These are phyloP conservation scores for Ramularia endophylla DNA, from an alignment of 2,329 filamentous ascomycete species.

Conservation along the genomic window DNA sequence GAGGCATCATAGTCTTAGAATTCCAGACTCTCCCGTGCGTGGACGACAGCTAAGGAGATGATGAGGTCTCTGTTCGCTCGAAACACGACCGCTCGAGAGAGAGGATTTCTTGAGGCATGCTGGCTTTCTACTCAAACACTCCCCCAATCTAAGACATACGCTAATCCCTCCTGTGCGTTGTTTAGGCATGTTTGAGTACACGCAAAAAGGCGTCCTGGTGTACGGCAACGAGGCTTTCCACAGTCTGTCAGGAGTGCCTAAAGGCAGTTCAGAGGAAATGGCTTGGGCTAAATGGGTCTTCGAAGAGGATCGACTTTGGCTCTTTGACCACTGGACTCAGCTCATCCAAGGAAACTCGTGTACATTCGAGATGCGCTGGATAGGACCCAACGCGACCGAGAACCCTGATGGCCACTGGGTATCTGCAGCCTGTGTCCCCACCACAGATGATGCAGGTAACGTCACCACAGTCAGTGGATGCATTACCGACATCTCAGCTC, in stretches of 20 bases:
- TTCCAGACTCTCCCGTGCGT: no score
- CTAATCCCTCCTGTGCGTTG: no score
- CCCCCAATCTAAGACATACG: no score
- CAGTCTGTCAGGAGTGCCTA: conserved; percentile 14
- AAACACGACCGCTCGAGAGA: no score
- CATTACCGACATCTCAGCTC: conserved; percentile 21
- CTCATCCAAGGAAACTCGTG: conserved; percentile 9
- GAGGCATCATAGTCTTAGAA: no score
- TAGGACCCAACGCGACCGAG: conserved; percentile 6
- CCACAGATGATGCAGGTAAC: conserved; percentile 12
- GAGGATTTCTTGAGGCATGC: no score
- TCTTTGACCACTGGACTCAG: conserved; percentile 10
- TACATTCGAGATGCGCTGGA: conserved; percentile 21
- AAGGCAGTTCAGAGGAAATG: conserved; percentile 2
- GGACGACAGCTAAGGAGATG: no score
- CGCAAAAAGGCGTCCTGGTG: conserved; percentile 12
- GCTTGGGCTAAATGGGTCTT: conserved; percentile 15
- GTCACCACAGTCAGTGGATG: conserved; percentile 20
- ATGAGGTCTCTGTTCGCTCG: no score
- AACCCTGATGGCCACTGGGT: conserved; percentile 19
- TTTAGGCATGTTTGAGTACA: conserved; percentile 20
- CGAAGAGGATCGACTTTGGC: conserved; percentile 11
- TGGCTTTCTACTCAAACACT: no score
- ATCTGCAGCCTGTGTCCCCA: conserved; percentile 17
- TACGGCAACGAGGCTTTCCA: conserved; percentile 20